A percentile compares a stretch with the other conserved stretches of the same genome.
Evolutionary conservation across 176 grass and related monocot species (phyloP).

Genomic region (Aegilops sharonensis): DNA sequence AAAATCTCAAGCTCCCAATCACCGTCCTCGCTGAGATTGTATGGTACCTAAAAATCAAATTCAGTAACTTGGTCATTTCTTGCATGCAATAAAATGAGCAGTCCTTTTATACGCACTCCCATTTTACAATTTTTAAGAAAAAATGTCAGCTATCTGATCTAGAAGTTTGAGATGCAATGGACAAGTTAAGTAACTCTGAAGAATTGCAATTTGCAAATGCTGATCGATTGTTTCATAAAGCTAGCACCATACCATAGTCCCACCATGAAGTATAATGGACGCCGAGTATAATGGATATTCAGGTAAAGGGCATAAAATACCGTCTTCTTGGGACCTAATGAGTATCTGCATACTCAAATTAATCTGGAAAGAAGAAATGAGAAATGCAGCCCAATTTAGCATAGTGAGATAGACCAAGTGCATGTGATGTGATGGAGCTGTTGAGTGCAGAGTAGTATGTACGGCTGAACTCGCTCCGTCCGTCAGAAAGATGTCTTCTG

Average conservation of each 20-base stretch:
- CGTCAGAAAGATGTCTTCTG: constrained; percentile 68
- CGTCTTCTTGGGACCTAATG: constrained; percentile 68
- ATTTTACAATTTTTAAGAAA: background rate
- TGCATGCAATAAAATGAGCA: background rate
- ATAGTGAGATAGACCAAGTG: background rate
- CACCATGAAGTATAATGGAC: constrained; percentile 73
- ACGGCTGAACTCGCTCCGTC: constrained; percentile 70
- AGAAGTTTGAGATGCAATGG: background rate
- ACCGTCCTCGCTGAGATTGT: constrained; percentile 53
- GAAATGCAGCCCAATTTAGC: background rate
- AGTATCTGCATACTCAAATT: constrained; percentile 73
- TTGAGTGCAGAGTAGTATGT: constrained; percentile 44
- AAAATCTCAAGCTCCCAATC: constrained; percentile 71
- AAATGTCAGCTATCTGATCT: background rate
- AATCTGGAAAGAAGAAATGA: constrained; percentile 32
- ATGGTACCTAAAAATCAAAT: constrained; percentile 42
- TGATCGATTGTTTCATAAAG: background rate
- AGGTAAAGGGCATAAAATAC: constrained; percentile 69
- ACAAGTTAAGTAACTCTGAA: background rate
- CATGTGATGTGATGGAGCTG: background rate
- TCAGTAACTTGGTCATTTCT: background rate
- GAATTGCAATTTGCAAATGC: background rate
- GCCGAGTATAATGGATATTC: constrained; percentile 79
- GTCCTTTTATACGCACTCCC: background rate
- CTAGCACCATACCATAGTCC: constrained; percentile 52